phyloP scores from a whole-genome alignment of 768 basidiomycete species.

The Cystofilobasidium macerans region DNA sequence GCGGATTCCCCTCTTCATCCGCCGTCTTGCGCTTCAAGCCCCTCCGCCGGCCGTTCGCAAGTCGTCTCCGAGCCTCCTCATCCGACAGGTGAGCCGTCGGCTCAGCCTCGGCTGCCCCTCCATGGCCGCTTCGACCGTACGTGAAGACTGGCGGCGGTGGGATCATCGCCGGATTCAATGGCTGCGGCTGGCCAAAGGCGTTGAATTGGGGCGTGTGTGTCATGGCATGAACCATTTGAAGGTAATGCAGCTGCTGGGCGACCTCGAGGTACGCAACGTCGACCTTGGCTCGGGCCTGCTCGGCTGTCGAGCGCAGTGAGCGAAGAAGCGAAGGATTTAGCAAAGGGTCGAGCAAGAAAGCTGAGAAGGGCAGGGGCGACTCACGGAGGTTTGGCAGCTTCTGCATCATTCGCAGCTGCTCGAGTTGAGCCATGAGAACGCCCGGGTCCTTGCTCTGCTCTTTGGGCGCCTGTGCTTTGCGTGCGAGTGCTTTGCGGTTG shows the following conservation, averaged over 20 bases:
- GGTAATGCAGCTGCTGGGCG: neutral
- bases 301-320: neutral
- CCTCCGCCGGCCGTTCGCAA: neutral
- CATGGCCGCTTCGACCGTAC: neutral
- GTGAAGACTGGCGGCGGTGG: neutral
- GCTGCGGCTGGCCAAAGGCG: neutral
- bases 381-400: slow-evolving; percentile 8
- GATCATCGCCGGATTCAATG: neutral
- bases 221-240: neutral
- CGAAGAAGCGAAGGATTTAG: neutral
- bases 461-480: neutral
- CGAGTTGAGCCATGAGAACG: neutral
- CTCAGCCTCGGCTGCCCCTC: neutral
- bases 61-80: neutral
- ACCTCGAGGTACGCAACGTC: neutral
- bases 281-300: neutral
- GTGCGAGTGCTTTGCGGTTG: neutral
- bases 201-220: neutral
- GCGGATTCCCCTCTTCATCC: too few species aligned
- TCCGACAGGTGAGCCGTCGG: neutral
- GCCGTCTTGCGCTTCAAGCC: neutral
- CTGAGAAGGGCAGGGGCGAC: too few species aligned
- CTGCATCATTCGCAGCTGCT: slow-evolving; percentile 8
- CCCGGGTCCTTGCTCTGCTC: neutral
- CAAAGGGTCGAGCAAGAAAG: too few species aligned